Evolutionary conservation across 2,329 filamentous ascomycete species (phyloP).

Genomic region (Trichoderma brevicompactum): DNA sequence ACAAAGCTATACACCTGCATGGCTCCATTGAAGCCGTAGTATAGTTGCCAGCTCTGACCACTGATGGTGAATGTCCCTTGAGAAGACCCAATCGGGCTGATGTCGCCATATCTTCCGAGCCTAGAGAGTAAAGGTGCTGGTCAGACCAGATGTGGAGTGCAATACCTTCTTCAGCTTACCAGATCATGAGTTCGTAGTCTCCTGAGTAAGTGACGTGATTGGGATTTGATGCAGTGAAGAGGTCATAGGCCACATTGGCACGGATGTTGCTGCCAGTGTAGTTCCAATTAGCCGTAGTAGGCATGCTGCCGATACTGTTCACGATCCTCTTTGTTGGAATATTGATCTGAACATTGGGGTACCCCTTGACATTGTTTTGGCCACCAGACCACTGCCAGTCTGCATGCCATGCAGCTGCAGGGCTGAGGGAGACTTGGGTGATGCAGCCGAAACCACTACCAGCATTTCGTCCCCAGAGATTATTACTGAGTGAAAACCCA

Average conservation of each 20-base stretch:
- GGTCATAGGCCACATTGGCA: constrained; percentile 17
- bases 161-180: not conserved
- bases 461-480: constrained; percentile 7
- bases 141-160: not conserved
- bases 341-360: not conserved
- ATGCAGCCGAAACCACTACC: constrained; percentile 17
- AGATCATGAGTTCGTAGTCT: constrained; percentile 24
- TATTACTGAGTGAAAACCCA: constrained; percentile 4
- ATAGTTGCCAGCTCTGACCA: constrained; percentile 13
- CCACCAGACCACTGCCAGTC: constrained; percentile 22
- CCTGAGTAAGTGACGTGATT: constrained; percentile 18
- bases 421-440: not conserved
- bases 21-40: constrained; percentile 13
- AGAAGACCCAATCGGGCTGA: constrained; percentile 4
- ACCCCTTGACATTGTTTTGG: constrained; percentile 21
- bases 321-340: constrained; percentile 7
- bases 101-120: constrained; percentile 2
- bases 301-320: constrained; percentile 14
- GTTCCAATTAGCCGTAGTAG: constrained; percentile 5
- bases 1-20: constrained; percentile 22
- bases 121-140: not conserved
- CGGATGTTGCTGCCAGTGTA: constrained; percentile 14
- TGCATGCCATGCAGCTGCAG: not conserved
- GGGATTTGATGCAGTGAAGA: constrained; percentile 15
- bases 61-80: not conserved